These are phyloP conservation scores for Chytriomyces sp. DNA, from an alignment of 192 early-diverging fungal genomes.

Conservation along the genomic window DNA sequence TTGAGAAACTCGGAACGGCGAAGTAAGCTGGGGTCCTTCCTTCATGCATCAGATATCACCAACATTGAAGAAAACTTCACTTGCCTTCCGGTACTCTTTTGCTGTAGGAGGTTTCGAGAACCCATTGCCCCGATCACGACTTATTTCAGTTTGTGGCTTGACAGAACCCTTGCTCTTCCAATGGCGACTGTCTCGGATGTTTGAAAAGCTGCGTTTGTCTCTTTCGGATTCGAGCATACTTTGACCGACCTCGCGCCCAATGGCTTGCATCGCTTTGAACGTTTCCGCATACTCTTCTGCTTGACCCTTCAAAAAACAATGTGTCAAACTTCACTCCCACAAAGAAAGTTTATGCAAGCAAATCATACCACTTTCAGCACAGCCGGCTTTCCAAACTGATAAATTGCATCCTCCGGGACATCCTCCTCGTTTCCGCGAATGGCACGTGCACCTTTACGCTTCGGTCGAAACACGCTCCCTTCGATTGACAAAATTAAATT, in stretches of 20 bases:
- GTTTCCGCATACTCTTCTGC: slow-evolving; percentile 27
- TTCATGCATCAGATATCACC: no score
- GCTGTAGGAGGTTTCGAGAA: slow-evolving; percentile 14
- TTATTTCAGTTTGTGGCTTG: background rate
- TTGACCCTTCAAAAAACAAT: slow-evolving; percentile 2
- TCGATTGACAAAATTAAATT: slow-evolving; percentile 14
- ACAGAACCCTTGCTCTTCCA: background rate
- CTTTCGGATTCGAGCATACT: slow-evolving; percentile 1
- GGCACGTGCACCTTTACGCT: slow-evolving; percentile 6
- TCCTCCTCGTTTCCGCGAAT: background rate
- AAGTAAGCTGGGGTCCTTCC: slow-evolving; percentile 11
- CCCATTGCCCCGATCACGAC: background rate
- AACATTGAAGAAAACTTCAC: background rate
- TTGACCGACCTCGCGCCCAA: slow-evolving; percentile 8
- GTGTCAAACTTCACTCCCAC: background rate
- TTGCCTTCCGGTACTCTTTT: background rate
- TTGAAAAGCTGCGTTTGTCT: slow-evolving; percentile 24
- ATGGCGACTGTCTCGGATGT: background rate
- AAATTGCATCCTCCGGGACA: background rate
- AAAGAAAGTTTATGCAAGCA: background rate
- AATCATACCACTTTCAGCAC: background rate
- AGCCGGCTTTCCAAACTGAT: slow-evolving; percentile 25
- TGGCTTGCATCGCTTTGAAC: background rate
- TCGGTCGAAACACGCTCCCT: slow-evolving; percentile 30
- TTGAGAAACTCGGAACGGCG: slow-evolving; percentile 17